Conservation (phyloP, 257 asterid genomes). For the Solanum ahanhuiri region DNA sequence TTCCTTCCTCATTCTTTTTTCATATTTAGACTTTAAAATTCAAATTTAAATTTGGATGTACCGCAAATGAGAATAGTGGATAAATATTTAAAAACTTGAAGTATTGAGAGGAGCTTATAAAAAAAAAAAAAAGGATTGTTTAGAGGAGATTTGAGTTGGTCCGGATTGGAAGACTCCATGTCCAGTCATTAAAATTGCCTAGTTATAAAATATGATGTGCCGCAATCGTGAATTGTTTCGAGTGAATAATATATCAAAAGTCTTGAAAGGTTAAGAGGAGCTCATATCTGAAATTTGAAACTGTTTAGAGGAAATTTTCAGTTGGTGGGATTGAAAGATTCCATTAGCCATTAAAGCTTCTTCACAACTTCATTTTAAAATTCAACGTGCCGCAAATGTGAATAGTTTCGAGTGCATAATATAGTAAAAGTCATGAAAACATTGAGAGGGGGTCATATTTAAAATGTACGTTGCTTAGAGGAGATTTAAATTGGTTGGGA, state of each 20-base stretch:
- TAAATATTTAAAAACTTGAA: too few relatives aligned
- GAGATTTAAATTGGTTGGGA: not conserved
- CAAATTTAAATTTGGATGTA: not conserved
- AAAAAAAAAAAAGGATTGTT: too few relatives aligned
- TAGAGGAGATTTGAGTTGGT: not conserved
- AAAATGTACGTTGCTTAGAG: not conserved
- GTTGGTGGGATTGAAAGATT: not conserved
- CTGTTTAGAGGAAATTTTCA: not conserved
- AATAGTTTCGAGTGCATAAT: too few relatives aligned
- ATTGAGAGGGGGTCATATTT: too few relatives aligned
- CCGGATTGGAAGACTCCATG: not conserved
- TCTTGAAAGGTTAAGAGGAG: too few relatives aligned
- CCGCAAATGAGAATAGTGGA: not conserved
- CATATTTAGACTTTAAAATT: not conserved
- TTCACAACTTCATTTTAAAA: not conserved
- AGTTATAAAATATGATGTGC: too few relatives aligned
- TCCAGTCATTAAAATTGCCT: too few relatives aligned
- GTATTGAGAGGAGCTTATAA: not conserved
- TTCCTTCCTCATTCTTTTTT: not conserved
- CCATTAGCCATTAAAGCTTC: not conserved
- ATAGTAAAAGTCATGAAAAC: too few relatives aligned
- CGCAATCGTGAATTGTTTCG: not conserved
- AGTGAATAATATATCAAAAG: too few relatives aligned
- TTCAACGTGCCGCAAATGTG: too few relatives aligned
- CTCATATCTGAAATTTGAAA: not conserved